phyloP scores from a whole-genome alignment of 148 eudicot species.

The Pharnaceum exiguum region DNA sequence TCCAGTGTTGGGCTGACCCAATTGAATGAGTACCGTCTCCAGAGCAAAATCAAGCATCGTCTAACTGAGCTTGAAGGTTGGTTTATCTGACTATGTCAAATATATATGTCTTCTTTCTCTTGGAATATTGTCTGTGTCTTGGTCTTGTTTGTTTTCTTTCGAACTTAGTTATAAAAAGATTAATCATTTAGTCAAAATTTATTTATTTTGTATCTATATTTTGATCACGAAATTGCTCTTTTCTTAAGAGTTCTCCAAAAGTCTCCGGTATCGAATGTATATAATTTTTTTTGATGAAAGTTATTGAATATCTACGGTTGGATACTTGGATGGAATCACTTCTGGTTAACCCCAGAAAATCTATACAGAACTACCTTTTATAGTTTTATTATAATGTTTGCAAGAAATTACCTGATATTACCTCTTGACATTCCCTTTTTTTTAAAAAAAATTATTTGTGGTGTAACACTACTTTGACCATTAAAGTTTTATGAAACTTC shows the following conservation, averaged over 20 bases:
- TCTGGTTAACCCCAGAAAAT: too few relatives aligned
- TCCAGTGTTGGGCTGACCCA: constrained; percentile 50
- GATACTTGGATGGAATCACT: too few relatives aligned
- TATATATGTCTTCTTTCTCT: not conserved
- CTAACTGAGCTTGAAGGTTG: constrained; percentile 87
- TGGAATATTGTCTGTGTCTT: not conserved
- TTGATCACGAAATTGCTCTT: not conserved
- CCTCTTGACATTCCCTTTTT: too few relatives aligned
- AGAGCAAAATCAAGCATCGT: constrained; percentile 65
- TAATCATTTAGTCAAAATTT: not conserved
- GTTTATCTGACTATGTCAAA: not conserved
- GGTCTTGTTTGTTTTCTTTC: not conserved
- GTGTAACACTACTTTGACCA: too few relatives aligned
- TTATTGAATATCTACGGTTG: too few relatives aligned
- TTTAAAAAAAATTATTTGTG: too few relatives aligned
- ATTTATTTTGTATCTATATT: not conserved
- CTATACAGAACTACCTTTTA: too few relatives aligned
- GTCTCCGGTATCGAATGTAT: not conserved
- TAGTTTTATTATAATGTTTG: too few relatives aligned
- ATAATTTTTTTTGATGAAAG: too few relatives aligned
- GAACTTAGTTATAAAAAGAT: not conserved
- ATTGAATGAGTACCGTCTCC: constrained; percentile 53
- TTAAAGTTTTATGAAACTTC: too few relatives aligned
- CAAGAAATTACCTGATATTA: too few relatives aligned
- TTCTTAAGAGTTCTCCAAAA: not conserved